A percentile compares a stretch with the other conserved stretches of the same genome.
phyloP scores from a whole-genome alignment of 208 protist species.

The Wallacemonas rigidus region DNA sequence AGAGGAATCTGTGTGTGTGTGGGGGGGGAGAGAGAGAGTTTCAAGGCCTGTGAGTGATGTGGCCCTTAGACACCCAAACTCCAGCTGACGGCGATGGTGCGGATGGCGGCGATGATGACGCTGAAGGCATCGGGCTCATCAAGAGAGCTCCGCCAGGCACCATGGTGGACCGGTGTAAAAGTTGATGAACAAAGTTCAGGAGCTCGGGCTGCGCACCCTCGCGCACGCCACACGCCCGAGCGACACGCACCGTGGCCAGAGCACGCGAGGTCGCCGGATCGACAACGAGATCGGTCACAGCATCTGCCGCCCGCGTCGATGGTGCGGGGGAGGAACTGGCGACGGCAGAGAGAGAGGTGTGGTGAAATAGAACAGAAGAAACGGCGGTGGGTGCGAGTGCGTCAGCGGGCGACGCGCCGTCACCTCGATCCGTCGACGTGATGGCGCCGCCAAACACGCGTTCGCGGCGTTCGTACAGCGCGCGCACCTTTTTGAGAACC shows the following conservation, averaged over 20 bases:
- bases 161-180: conserved; percentile 1
- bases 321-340: not conserved
- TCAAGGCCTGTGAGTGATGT: not conserved
- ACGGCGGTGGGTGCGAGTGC: not conserved
- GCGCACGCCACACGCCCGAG: not conserved
- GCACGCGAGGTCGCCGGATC: not conserved
- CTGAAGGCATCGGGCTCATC: not conserved
- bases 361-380: not conserved
- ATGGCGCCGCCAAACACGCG: conserved; percentile 46
- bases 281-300: conserved; percentile 1
- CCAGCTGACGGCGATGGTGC: not conserved
- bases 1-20: no score
- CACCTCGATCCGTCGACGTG: no score
- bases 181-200: conserved; percentile 2
- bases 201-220: not conserved
- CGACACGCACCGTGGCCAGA: conserved; percentile 7
- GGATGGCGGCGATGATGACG: not conserved
- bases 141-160: conserved; percentile 12
- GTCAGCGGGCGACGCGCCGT: no score
- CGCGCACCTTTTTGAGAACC: conserved; percentile 19
- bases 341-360: not conserved
- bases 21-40: not conserved
- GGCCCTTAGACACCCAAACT: not conserved
- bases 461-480: conserved; percentile 34
- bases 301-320: not conserved